Evolutionary conservation across 2,329 filamentous ascomycete species (phyloP).

Genomic region (Aspergillus bombycis): DNA sequence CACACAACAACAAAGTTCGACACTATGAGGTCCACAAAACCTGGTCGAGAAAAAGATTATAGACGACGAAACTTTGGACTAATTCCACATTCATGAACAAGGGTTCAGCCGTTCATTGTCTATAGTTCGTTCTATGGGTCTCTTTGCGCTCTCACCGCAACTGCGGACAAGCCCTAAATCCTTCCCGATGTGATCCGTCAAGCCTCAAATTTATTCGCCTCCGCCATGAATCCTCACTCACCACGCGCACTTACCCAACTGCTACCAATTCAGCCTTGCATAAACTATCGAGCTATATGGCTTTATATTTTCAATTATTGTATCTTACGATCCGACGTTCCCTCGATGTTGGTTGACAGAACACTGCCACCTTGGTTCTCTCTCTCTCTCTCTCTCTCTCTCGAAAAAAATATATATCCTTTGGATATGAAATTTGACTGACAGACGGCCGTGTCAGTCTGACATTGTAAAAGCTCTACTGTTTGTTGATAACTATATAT

Average conservation of each 20-base stretch:
- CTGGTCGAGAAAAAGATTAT: not conserved
- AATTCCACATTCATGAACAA: not conserved
- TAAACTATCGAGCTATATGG: not conserved
- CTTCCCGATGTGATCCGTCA: not conserved
- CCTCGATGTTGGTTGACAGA: not conserved
- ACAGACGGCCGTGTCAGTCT: not conserved
- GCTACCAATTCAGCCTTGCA: not conserved
- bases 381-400: no score
- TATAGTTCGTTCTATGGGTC: no score
- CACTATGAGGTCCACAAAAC: not conserved
- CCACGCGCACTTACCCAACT: not conserved
- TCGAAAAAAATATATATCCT: not conserved
- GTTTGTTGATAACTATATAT: not conserved
- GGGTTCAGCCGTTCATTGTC: not conserved
- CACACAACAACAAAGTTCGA: not conserved
- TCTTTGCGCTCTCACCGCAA: not conserved
- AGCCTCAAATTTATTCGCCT: not conserved
- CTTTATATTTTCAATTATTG: not conserved
- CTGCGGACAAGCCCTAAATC: not conserved
- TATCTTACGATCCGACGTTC: no score
- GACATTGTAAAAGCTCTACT: not conserved
- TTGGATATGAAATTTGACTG: not conserved
- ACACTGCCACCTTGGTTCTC: no score
- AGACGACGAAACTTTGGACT: no score
- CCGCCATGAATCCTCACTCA: no score